Evolutionary conservation across 306 rosid genomes (phyloP).

Genomic region (Dalbergia cochinchinensis): DNA sequence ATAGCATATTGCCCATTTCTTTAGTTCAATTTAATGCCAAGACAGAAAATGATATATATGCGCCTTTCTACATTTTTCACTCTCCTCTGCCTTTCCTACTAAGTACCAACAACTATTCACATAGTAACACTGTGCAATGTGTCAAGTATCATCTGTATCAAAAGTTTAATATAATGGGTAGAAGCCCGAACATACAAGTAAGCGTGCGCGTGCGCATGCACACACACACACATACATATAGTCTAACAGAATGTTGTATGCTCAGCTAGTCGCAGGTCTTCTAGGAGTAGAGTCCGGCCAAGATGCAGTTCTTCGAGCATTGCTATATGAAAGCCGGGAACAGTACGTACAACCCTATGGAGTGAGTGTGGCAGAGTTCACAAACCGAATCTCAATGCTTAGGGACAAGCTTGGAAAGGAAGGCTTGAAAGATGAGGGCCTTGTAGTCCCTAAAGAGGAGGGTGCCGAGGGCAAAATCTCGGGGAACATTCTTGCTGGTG

Average conservation of each 20-base stretch:
- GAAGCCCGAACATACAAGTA: no score
- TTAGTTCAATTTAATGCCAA: no score
- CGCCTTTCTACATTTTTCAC: no score
- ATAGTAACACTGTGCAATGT: no score
- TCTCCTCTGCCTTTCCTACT: no score
- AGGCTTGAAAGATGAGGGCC: slow-evolving; percentile 81
- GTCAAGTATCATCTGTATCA: no score
- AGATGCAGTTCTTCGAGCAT: slow-evolving; percentile 69
- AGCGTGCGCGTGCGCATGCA: no score
- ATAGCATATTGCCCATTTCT: no score
- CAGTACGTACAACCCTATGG: slow-evolving; percentile 50
- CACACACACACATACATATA: no score
- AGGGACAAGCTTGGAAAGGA: slow-evolving; percentile 57
- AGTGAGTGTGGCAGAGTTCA: slow-evolving; percentile 67
- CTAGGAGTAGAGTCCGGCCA: slow-evolving; percentile 83
- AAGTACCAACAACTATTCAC: no score
- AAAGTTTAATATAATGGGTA: no score
- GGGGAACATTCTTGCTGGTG: slow-evolving; percentile 66
- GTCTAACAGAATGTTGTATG: not conserved
- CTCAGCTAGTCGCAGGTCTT: slow-evolving; percentile 78
- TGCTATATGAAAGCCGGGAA: slow-evolving; percentile 45
- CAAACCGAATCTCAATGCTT: slow-evolving; percentile 58
- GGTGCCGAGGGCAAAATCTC: slow-evolving; percentile 63
- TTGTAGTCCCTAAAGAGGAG: slow-evolving; percentile 43
- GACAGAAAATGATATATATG: no score